Conservation (phyloP, 2,329 filamentous ascomycete species). For the Scopulariopsis brevicaulis region DNA sequence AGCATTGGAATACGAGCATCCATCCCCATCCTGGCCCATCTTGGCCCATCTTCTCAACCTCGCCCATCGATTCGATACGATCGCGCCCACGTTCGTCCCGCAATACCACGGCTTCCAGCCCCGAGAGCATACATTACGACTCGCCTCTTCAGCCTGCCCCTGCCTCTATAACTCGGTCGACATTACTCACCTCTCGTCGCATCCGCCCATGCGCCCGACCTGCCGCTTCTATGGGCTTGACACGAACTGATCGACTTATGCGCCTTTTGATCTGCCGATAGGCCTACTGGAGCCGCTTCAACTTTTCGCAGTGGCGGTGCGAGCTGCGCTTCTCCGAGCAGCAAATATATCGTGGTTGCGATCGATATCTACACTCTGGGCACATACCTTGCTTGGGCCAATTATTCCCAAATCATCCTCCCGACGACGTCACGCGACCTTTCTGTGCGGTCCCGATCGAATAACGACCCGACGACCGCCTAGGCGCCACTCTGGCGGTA, state of each 20-base stretch:
- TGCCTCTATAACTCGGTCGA: not conserved
- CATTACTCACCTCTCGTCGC: not conserved
- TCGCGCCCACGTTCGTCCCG: not conserved
- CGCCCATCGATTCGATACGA: not conserved
- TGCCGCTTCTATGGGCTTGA: constrained; percentile 5
- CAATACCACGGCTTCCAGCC: not conserved
- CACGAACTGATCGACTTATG: constrained; percentile 8
- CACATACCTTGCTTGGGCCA: not conserved
- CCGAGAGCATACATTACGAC: not conserved
- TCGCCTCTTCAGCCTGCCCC: not conserved
- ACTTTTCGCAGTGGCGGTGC: not conserved
- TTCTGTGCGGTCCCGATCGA: not conserved
- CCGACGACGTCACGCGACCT: not conserved
- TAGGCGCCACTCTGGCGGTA: not conserved
- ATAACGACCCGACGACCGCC: not conserved
- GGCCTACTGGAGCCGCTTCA: constrained; percentile 2
- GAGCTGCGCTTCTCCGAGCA: not conserved
- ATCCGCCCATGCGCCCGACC: not conserved
- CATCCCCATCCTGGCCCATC: not conserved
- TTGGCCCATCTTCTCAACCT: not conserved
- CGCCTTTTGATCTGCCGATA: constrained; percentile 2
- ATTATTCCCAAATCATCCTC: not conserved
- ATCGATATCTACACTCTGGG: not conserved
- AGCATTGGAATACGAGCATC: not conserved
- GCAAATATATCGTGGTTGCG: not conserved